These are phyloP conservation scores for Aschersonia sp. DNA, from an alignment of 2,329 filamentous ascomycete species.

Conservation along the genomic window DNA sequence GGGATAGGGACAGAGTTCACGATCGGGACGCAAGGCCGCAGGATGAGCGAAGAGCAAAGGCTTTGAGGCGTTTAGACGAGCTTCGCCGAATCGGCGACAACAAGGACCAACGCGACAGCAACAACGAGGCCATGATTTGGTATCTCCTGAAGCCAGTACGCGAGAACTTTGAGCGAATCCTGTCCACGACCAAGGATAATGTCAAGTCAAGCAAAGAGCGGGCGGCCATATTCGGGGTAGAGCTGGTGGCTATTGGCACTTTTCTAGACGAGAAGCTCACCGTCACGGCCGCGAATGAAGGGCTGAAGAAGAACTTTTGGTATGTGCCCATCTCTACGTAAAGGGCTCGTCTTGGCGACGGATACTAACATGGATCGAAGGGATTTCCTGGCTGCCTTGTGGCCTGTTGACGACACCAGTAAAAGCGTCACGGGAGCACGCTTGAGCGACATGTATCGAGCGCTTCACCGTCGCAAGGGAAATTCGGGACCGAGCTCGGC, in stretches of 20 bases:
- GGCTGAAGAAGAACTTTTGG: constrained; percentile 35
- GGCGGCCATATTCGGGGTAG: constrained; percentile 44
- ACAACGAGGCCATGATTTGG: constrained; percentile 32
- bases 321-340: constrained; percentile 14
- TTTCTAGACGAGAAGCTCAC: constrained; percentile 37
- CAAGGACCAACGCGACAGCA: constrained; percentile 29
- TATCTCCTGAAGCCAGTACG: constrained; percentile 41
- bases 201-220: constrained; percentile 48
- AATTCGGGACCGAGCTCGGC: constrained; percentile 13
- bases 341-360: too few species aligned
- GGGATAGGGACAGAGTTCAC: constrained; percentile 10
- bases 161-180: constrained; percentile 43
- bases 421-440: constrained; percentile 27
- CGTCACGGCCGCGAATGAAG: constrained; percentile 23
- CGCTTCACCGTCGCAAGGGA: constrained; percentile 19
- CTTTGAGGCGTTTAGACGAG: constrained; percentile 25
- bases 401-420: constrained; percentile 30
- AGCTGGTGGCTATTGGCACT: constrained; percentile 46
- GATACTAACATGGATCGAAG: constrained; percentile 14
- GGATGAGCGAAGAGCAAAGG: constrained; percentile 26
- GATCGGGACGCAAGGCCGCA: constrained; percentile 15
- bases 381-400: constrained; percentile 29
- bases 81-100: constrained; percentile 32
- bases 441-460: constrained; percentile 29
- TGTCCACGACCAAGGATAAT: constrained; percentile 45